These are phyloP conservation scores for Saturnispora hagleri DNA, from an alignment of 805 yeast genomes.

Conservation along the genomic window DNA sequence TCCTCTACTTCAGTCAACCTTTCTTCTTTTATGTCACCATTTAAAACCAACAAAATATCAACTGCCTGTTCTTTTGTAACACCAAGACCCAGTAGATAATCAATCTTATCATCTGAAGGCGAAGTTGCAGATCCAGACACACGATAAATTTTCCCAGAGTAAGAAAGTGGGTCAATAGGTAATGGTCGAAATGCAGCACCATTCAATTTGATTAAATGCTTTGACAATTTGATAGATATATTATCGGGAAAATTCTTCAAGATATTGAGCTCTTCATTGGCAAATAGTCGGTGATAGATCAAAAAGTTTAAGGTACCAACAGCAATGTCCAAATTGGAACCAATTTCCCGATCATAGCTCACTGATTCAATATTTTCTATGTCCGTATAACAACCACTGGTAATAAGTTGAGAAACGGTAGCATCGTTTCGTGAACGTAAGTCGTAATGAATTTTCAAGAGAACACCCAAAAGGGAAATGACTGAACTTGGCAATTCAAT, in stretches of 20 bases:
- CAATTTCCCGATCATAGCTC: constrained; percentile 21
- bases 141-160: constrained; percentile 30
- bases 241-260: constrained; percentile 17
- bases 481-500: constrained; percentile 20
- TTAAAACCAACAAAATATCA: constrained; percentile 18
- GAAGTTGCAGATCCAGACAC: constrained; percentile 32
- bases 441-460: constrained; percentile 38
- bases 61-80: constrained; percentile 27
- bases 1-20: constrained; percentile 16
- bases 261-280: constrained; percentile 18
- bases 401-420: constrained; percentile 27
- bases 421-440: constrained; percentile 13
- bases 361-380: constrained; percentile 32
- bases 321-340: constrained; percentile 28
- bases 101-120: constrained; percentile 30
- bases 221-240: constrained; percentile 33
- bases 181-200: constrained; percentile 31
- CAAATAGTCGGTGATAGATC: constrained; percentile 29
- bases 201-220: constrained; percentile 37
- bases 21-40: constrained; percentile 15
- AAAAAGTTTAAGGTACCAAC: constrained; percentile 33
- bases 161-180: constrained; percentile 29
- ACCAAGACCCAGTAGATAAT: constrained; percentile 26
- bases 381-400: constrained; percentile 13
- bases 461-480: constrained; percentile 18